Percentiles rank a stretch among this genome's conserved stretches.
phyloP scores from a whole-genome alignment of 495 filamentous ascomycete genomes.

The Penicillium ochrochloron region DNA sequence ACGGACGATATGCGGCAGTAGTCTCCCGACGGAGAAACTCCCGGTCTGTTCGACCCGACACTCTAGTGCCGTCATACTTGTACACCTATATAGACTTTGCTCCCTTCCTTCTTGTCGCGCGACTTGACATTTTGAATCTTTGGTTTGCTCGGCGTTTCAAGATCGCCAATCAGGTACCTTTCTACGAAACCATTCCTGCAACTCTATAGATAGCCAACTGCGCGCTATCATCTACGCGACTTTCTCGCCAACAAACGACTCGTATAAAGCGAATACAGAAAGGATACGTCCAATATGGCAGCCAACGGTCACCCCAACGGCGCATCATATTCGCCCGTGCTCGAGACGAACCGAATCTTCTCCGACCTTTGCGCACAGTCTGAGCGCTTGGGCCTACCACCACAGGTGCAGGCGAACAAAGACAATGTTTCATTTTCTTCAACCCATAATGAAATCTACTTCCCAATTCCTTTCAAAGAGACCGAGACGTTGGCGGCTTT shows the following conservation, averaged over 20 bases:
- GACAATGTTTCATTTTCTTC: constrained; percentile 48
- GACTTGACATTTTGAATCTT: neutral
- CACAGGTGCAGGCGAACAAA: constrained; percentile 39
- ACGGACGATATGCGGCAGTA: constrained; percentile 19
- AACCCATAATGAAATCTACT: constrained; percentile 49
- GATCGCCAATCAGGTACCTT: neutral
- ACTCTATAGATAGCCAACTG: neutral
- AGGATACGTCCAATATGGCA: constrained; percentile 17
- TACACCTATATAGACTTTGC: constrained; percentile 18
- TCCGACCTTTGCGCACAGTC: constrained; percentile 45
- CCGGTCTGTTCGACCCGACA: constrained; percentile 12
- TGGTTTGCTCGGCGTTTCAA: neutral
- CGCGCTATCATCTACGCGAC: neutral
- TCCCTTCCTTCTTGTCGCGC: constrained; percentile 6
- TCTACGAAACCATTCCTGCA: neutral
- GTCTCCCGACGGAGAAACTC: constrained; percentile 25
- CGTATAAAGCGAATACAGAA: neutral
- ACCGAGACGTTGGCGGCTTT: constrained; percentile 69
- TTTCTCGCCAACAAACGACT: neutral
- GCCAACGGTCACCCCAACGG: constrained; percentile 13
- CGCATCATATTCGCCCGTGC: constrained; percentile 43
- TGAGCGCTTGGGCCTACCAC: constrained; percentile 43
- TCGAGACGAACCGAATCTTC: constrained; percentile 51
- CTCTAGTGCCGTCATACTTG: constrained; percentile 15
- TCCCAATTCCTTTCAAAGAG: constrained; percentile 73